These are phyloP conservation scores for Hyphopichia buzzinii DNA, from an alignment of 1,139 yeast genomes.

Conservation along the genomic window DNA sequence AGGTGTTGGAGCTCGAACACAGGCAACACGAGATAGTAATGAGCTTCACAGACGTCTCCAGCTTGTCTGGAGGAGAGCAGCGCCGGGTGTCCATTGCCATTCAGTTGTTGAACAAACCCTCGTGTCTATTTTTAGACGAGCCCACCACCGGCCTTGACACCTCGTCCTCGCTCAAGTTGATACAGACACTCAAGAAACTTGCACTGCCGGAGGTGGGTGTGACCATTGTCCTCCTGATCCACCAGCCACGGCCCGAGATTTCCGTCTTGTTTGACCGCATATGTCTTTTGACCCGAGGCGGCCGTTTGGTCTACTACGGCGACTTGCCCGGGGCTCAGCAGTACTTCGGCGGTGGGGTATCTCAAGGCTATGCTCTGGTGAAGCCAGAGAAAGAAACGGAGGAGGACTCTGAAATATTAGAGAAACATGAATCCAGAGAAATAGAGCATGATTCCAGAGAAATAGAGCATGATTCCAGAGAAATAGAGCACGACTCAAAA, in stretches of 20 bases:
- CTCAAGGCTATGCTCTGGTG: background rate
- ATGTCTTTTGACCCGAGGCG: conserved; percentile 69
- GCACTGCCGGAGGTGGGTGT: conserved; percentile 55
- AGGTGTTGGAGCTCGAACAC: conserved; percentile 60
- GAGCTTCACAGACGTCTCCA: conserved; percentile 44
- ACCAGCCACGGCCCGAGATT: conserved; percentile 83
- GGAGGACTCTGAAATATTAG: background rate
- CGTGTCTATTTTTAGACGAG: conserved; percentile 76
- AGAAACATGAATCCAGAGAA: conserved; percentile 9
- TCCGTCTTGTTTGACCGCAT: conserved; percentile 63
- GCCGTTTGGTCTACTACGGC: conserved; percentile 63
- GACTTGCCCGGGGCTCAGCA: conserved; percentile 39
- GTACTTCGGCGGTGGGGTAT: conserved; percentile 40
- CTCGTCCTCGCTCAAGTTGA: conserved; percentile 64
- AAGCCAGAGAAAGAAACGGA: background rate
- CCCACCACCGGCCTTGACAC: conserved; percentile 91
- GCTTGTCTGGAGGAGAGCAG: conserved; percentile 81
- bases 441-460: background rate
- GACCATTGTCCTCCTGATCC: conserved; percentile 72
- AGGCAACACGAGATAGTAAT: conserved; percentile 59
- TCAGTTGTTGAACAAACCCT: conserved; percentile 74
- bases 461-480: background rate
- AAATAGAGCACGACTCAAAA: background rate
- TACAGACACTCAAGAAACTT: conserved; percentile 58
- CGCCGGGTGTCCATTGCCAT: conserved; percentile 76